Evolutionary conservation across 805 yeast genomes (phyloP).

Genomic region (Saturnispora mendoncae): DNA sequence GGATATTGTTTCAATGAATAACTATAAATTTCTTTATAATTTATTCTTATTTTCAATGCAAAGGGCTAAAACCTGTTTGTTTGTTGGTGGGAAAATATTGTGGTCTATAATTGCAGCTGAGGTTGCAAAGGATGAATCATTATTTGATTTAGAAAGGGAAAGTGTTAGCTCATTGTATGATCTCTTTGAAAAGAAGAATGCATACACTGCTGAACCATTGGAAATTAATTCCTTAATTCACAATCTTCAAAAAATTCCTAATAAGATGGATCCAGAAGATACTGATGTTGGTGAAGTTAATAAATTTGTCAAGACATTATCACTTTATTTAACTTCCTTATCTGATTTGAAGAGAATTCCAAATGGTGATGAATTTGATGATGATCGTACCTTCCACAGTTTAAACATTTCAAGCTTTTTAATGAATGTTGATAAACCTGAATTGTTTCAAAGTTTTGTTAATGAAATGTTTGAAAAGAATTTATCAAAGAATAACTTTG

Average conservation of each 20-base stretch:
- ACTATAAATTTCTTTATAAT: slow-evolving; percentile 53
- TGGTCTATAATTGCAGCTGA: slow-evolving; percentile 70
- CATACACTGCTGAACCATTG: slow-evolving; percentile 43
- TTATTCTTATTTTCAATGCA: slow-evolving; percentile 63
- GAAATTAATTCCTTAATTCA: slow-evolving; percentile 50
- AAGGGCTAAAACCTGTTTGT: slow-evolving; percentile 49
- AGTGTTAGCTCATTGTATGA: slow-evolving; percentile 56
- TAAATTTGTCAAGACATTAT: slow-evolving; percentile 43
- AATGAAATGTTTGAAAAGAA: slow-evolving; percentile 64
- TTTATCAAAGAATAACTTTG: slow-evolving; percentile 48
- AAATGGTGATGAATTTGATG: slow-evolving; percentile 73
- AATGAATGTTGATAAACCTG: slow-evolving; percentile 71
- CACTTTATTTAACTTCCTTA: slow-evolving; percentile 55
- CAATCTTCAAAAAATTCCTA: slow-evolving; percentile 36
- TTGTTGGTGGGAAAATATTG: slow-evolving; percentile 53
- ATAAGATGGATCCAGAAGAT: slow-evolving; percentile 54
- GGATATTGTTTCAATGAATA: slow-evolving; percentile 45
- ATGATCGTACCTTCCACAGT: slow-evolving; percentile 74
- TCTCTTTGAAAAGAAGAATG: slow-evolving; percentile 44
- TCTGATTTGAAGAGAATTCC: slow-evolving; percentile 69
- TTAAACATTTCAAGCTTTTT: slow-evolving; percentile 68
- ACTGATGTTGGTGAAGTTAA: slow-evolving; percentile 45
- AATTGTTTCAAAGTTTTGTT: slow-evolving; percentile 69
- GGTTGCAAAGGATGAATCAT: slow-evolving; percentile 46
- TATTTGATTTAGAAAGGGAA: slow-evolving; percentile 54